These are phyloP conservation scores for Chrysanthemum lavandulifolium DNA, from an alignment of 129 eudicot genomes.

Conservation along the genomic window DNA sequence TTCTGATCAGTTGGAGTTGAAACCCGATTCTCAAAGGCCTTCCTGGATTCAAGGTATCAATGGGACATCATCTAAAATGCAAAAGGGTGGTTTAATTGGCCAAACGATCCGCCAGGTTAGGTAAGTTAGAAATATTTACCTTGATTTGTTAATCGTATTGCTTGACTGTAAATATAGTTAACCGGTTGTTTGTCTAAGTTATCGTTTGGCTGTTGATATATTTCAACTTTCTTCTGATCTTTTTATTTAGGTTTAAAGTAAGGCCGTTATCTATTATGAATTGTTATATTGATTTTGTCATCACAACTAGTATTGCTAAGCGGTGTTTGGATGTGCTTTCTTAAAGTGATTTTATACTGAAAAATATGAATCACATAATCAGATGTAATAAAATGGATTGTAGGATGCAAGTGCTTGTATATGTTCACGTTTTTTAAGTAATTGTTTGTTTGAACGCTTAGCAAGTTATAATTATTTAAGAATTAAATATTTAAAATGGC, in stretches of 20 bases:
- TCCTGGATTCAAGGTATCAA: slow-evolving; percentile 25
- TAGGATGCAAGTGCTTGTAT: no score
- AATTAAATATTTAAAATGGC: no score
- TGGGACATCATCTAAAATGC: slow-evolving; percentile 33
- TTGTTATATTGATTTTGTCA: neutral
- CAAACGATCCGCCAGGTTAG: slow-evolving; percentile 55
- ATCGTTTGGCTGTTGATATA: neutral
- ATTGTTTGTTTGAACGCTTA: no score
- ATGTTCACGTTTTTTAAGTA: no score
- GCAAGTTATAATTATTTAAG: no score
- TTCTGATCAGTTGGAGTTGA: slow-evolving; percentile 30
- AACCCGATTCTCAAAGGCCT: slow-evolving; percentile 37
- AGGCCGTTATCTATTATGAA: neutral
- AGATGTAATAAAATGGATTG: no score
- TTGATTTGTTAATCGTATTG: slow-evolving; percentile 9
- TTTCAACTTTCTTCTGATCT: no score
- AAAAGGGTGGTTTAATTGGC: slow-evolving; percentile 36
- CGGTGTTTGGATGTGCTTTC: no score
- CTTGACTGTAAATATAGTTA: neutral
- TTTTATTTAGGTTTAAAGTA: no score
- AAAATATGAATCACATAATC: no score
- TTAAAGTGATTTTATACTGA: no score
- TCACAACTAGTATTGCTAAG: neutral
- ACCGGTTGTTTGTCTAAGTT: neutral
- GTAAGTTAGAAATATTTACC: slow-evolving; percentile 31